These are phyloP conservation scores for Scedosporium boydii DNA, from an alignment of 2,329 filamentous ascomycete species.

Conservation along the genomic window DNA sequence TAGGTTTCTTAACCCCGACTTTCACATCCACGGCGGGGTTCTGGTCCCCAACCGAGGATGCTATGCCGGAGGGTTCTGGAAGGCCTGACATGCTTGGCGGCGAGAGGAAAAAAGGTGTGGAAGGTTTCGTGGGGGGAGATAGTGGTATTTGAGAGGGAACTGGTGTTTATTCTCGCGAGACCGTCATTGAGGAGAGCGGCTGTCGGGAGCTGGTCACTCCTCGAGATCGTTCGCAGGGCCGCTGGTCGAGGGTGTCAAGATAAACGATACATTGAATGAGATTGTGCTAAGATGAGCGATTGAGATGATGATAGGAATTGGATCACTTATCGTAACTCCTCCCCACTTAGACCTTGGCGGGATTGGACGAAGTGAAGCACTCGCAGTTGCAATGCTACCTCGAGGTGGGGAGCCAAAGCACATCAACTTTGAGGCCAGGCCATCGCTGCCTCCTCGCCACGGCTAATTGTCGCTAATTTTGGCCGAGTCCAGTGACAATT, in stretches of 20 bases:
- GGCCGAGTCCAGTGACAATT: neutral
- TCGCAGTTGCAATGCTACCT: neutral
- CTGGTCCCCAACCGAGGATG: neutral
- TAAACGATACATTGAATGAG: too few relatives aligned
- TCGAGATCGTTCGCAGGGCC: too few relatives aligned
- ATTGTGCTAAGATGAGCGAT: too few relatives aligned
- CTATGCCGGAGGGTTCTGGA: neutral
- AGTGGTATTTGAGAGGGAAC: neutral
- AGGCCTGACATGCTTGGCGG: conserved; percentile 2
- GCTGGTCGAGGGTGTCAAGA: neutral
- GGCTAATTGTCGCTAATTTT: neutral
- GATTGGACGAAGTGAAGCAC: too few relatives aligned
- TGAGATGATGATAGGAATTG: too few relatives aligned
- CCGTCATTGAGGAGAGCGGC: neutral
- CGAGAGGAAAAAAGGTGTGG: neutral
- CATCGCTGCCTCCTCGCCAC: neutral
- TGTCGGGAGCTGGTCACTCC: neutral
- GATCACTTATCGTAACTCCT: too few relatives aligned
- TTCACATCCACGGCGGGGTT: neutral
- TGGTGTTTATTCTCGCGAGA: neutral
- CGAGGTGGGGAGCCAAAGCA: neutral
- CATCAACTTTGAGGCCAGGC: neutral
- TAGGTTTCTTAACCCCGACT: conserved; percentile 52
- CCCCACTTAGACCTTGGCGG: too few relatives aligned
- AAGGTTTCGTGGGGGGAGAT: neutral